Evolutionary conservation across 805 yeast species (phyloP), one percentile per base, ranked within the genome.

Genomic region (Metschnikowia kunwiensis): DNA sequence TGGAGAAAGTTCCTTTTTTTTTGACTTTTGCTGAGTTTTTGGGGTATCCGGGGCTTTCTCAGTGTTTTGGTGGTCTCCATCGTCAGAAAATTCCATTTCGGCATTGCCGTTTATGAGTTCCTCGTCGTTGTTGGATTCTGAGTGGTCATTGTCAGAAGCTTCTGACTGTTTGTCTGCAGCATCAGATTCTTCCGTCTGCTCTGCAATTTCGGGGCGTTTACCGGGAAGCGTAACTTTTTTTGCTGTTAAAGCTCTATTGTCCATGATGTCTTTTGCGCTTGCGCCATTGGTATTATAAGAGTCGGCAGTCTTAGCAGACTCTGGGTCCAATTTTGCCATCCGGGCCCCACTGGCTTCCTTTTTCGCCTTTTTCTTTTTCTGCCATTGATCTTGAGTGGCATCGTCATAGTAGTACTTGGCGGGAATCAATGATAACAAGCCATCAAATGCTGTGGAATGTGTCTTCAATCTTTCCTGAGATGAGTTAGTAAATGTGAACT

Each of bases 351-450:
- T 76, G 14, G 70, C 60, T 47, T 86, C 87, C 36, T 72, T 77
- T 50, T 82, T 84, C 20, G 78, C 61, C 61, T 80, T 76, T 67
- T 87, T 86, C 65, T 80, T 85, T 50, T 81, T 82, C 50, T 82
- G 80, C 97, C 97, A 89, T 62, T 91, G 97, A 34, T 82, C 81
- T 51, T 82, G 80, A 2, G 91, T 82, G 40, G 86, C 91, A 25
- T 85, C 96, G 58, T 89, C 96, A 57, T 86, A 88, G 58, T 91
- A 91, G 55, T 83, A 88, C 55, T 88, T 87, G 3, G 97, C 95
- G 3, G 97, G 97, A 40, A 91, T 89, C 59, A 91, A 68, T 14
- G 96, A 86, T 41, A 91, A 68, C 34, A 91, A 68, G 16, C 97
- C 95, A 56, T 86, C 86, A 58, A 91, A 91, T 4, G 96, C 87